Conservation (phyloP, 352 stramenopile genomes). For the Phytophthora pluvialis region DNA sequence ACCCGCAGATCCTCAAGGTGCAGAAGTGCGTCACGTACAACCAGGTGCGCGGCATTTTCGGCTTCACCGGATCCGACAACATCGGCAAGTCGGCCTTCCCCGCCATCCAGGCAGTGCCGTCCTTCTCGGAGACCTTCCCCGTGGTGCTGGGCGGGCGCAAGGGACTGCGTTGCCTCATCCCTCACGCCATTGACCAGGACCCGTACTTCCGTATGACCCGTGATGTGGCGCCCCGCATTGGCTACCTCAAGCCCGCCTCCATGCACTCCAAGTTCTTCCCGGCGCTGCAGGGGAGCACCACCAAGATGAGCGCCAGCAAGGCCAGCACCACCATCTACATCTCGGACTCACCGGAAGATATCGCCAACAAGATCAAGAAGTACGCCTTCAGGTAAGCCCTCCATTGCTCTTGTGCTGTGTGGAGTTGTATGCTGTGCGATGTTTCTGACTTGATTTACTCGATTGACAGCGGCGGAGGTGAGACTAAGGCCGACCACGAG, state of each 20-base stretch:
- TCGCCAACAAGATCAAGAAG: slow-evolving; percentile 93
- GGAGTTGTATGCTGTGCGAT: not conserved
- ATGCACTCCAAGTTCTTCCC: slow-evolving; percentile 99
- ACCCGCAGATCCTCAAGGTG: slow-evolving; percentile 99
- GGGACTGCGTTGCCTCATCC: slow-evolving; percentile 98
- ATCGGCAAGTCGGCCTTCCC: slow-evolving; percentile 99
- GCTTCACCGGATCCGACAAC: slow-evolving; percentile 98
- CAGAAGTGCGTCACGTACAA: slow-evolving; percentile 99
- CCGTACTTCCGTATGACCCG: slow-evolving; percentile 99
- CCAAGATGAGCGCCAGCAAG: slow-evolving; percentile 99
- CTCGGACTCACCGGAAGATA: slow-evolving; percentile 97
- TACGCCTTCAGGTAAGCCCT: slow-evolving; percentile 80
- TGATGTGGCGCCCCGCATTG: slow-evolving; percentile 98
- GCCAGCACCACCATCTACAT: slow-evolving; percentile 99
- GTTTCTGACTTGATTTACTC: slow-evolving; percentile 77
- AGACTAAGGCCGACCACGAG: slow-evolving; percentile 98
- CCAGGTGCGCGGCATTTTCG: slow-evolving; percentile 98
- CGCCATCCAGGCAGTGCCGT: slow-evolving; percentile 97
- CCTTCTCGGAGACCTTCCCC: slow-evolving; percentile 98
- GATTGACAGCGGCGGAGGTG: slow-evolving; percentile 90
- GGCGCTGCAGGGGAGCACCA: slow-evolving; percentile 95
- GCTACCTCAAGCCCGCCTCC: slow-evolving; percentile 95
- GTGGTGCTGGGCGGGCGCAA: slow-evolving; percentile 86
- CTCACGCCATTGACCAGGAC: slow-evolving; percentile 99
- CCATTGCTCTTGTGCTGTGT: not conserved